Evolutionary conservation across 2,329 filamentous ascomycete genomes (phyloP).

Genomic region (Calonectria crousiana): DNA sequence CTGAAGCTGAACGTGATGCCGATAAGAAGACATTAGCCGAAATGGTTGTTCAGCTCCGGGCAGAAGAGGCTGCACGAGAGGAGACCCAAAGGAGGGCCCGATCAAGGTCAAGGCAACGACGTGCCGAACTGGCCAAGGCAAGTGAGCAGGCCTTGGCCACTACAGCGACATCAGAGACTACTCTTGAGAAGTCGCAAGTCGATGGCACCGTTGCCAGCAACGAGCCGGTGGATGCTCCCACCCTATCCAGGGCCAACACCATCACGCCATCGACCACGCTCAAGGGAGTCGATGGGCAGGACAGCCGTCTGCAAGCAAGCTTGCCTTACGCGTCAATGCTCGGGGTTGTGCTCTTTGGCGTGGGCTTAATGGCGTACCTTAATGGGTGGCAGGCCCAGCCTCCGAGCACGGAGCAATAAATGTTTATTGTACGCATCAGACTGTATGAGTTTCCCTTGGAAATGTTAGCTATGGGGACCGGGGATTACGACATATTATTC

Average conservation of each 20-base stretch:
- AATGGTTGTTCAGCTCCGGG: slow-evolving; percentile 87
- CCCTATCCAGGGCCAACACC: slow-evolving; percentile 61
- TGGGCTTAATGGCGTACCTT: slow-evolving; percentile 88
- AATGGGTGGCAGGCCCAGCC: slow-evolving; percentile 78
- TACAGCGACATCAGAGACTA: slow-evolving; percentile 37
- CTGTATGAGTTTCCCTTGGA: slow-evolving; percentile 32
- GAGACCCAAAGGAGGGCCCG: slow-evolving; percentile 57
- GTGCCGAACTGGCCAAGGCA: slow-evolving; percentile 37
- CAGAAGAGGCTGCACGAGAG: slow-evolving; percentile 68
- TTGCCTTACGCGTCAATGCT: slow-evolving; percentile 86
- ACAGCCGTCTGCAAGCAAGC: slow-evolving; percentile 61
- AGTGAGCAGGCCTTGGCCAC: slow-evolving; percentile 29
- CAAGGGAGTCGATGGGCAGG: slow-evolving; percentile 55
- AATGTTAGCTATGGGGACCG: slow-evolving; percentile 27
- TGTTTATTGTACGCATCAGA: slow-evolving; percentile 26
- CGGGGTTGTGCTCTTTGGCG: slow-evolving; percentile 83
- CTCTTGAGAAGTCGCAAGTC: slow-evolving; percentile 27
- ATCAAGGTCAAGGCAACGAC: slow-evolving; percentile 51
- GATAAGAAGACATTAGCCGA: slow-evolving; percentile 83
- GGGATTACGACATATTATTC: slow-evolving; percentile 40
- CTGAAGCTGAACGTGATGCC: slow-evolving; percentile 81
- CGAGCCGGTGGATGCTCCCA: slow-evolving; percentile 54
- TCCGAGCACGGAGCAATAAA: slow-evolving; percentile 49
- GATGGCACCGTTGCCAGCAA: slow-evolving; percentile 42
- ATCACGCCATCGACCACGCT: slow-evolving; percentile 59